phyloP scores from a whole-genome alignment of 2,329 filamentous ascomycete species.

The Fusarium sublunatum region DNA sequence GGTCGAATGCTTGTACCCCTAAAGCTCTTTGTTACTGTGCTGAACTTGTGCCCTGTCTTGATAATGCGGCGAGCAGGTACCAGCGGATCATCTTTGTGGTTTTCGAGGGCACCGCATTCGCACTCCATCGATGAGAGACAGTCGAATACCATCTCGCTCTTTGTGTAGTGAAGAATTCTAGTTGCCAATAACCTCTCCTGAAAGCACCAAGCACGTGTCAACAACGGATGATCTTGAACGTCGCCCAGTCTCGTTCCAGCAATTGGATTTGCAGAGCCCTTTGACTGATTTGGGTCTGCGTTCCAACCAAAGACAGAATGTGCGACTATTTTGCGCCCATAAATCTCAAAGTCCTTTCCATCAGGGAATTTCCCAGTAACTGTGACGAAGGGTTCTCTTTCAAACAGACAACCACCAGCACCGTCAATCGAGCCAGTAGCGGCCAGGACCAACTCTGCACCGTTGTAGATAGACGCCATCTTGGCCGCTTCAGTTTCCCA shows the following conservation, averaged over 20 bases:
- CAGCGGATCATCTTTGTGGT: conserved; percentile 29
- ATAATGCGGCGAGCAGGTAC: conserved; percentile 36
- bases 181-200: conserved; percentile 48
- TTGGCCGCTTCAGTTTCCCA: conserved; percentile 45
- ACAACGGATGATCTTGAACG: conserved; percentile 30
- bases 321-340: conserved; percentile 16
- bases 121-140: conserved; percentile 40
- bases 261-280: conserved; percentile 22
- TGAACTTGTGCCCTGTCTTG: conserved; percentile 39
- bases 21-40: conserved; percentile 17
- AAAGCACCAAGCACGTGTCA: conserved; percentile 47
- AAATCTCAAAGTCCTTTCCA: conserved; percentile 28
- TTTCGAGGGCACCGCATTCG: conserved; percentile 40
- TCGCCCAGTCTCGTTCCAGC: neutral
- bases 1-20: neutral
- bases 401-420: conserved; percentile 37
- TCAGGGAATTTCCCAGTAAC: conserved; percentile 20
- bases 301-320: conserved; percentile 36
- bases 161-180: conserved; percentile 46
- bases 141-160: conserved; percentile 43
- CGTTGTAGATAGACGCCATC: conserved; percentile 46
- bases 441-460: conserved; percentile 41
- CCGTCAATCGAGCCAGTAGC: conserved; percentile 40
- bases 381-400: conserved; percentile 21
- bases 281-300: neutral